phyloP scores from a whole-genome alignment of 495 filamentous ascomycete genomes.

The Extremus antarcticus region DNA sequence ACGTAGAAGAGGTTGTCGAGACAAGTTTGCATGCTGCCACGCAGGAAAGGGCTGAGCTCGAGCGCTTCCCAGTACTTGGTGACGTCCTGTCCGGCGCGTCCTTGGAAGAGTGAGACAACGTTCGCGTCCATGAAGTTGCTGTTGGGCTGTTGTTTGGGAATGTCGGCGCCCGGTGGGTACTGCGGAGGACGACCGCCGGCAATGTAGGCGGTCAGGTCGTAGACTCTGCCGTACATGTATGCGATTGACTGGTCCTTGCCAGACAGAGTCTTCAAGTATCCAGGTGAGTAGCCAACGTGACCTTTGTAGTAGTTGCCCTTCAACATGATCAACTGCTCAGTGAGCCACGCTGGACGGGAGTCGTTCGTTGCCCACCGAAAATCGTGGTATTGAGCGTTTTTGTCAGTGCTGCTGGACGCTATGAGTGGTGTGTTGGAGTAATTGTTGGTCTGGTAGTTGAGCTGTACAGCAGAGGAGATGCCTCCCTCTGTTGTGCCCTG shows the following conservation, averaged over 20 bases:
- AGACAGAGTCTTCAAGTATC: slow-evolving; percentile 65
- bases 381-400: slow-evolving; percentile 77
- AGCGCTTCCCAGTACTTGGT: slow-evolving; percentile 73
- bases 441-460: slow-evolving; percentile 75
- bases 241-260: slow-evolving; percentile 56
- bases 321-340: slow-evolving; percentile 68
- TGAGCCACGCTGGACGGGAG: slow-evolving; percentile 80
- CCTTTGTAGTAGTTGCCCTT: slow-evolving; percentile 75
- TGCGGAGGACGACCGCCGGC: slow-evolving; percentile 59
- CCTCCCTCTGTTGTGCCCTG: slow-evolving; percentile 48
- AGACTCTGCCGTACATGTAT: slow-evolving; percentile 70
- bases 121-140: slow-evolving; percentile 71
- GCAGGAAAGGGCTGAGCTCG: slow-evolving; percentile 40
- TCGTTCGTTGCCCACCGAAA: slow-evolving; percentile 79
- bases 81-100: slow-evolving; percentile 65
- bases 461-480: slow-evolving; percentile 62
- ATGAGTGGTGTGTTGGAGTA: slow-evolving; percentile 48
- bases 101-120: slow-evolving; percentile 67
- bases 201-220: slow-evolving; percentile 83
- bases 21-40: slow-evolving; percentile 65
- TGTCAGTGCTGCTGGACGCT: slow-evolving; percentile 54
- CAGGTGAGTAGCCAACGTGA: slow-evolving; percentile 69
- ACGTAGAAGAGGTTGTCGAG: slow-evolving; percentile 94
- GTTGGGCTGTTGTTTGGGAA: slow-evolving; percentile 43
- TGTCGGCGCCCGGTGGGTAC: slow-evolving; percentile 39